Conservation (phyloP, 2,329 filamentous ascomycete species). For the Penicillium sp. region DNA sequence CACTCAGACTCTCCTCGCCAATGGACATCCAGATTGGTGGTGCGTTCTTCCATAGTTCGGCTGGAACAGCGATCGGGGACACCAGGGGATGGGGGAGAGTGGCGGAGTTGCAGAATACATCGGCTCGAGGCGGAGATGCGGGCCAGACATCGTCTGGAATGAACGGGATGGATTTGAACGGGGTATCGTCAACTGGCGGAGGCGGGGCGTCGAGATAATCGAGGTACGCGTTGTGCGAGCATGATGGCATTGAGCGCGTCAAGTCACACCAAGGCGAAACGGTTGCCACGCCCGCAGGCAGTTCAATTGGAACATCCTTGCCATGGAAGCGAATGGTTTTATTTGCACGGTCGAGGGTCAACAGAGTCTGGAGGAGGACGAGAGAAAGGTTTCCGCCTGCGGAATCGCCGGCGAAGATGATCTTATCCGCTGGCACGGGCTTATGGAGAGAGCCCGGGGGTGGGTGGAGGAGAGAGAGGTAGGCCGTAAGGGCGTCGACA, state of each 20-base stretch:
- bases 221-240: conserved; percentile 37
- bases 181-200: conserved; percentile 20
- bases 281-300: conserved; percentile 43
- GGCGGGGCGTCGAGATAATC: conserved; percentile 42
- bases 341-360: conserved; percentile 41
- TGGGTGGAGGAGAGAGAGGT: conserved; percentile 49
- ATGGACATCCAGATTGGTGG: conserved; percentile 45
- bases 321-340: conserved; percentile 44
- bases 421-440: conserved; percentile 45
- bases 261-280: conserved; percentile 48
- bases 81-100: conserved; percentile 43
- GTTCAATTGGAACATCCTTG: conserved; percentile 39
- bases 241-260: conserved; percentile 44
- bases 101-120: conserved; percentile 43
- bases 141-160: conserved; percentile 44
- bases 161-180: conserved; percentile 29
- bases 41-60: conserved; percentile 42
- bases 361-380: conserved; percentile 43
- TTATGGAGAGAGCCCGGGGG: conserved; percentile 45
- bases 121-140: conserved; percentile 42
- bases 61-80: conserved; percentile 38
- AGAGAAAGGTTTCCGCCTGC: conserved; percentile 48
- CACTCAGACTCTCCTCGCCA: conserved; percentile 45
- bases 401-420: conserved; percentile 50
- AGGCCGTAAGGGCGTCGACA: conserved; percentile 50